These are phyloP conservation scores for Oryza meyeriana DNA, from an alignment of 176 grass and related monocot genomes.

Conservation along the genomic window DNA sequence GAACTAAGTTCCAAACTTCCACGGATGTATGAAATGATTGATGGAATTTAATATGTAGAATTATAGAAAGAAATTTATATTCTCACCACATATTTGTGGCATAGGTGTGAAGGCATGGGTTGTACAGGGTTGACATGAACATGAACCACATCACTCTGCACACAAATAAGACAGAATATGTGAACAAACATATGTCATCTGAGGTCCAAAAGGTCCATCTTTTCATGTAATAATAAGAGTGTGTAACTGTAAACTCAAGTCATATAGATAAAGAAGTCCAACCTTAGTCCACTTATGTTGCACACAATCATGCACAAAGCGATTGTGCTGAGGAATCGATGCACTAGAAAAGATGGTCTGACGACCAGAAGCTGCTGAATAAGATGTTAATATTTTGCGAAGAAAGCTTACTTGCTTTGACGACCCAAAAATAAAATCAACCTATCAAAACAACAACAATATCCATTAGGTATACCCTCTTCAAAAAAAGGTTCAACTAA, in stretches of 20 bases:
- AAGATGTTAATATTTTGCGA: constrained; percentile 77
- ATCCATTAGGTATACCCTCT: neutral
- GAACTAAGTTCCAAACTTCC: neutral
- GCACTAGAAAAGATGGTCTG: constrained; percentile 94
- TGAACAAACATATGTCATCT: neutral
- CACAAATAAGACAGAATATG: constrained; percentile 1
- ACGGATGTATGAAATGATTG: constrained; percentile 1
- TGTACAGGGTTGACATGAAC: constrained; percentile 75
- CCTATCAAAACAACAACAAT: constrained; percentile 39
- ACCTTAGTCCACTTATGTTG: constrained; percentile 99
- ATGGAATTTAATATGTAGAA: neutral
- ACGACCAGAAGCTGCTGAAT: constrained; percentile 56
- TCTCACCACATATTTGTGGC: constrained; percentile 61
- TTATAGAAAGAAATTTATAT: neutral
- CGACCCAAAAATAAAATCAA: constrained; percentile 94
- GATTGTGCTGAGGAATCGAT: constrained; percentile 93
- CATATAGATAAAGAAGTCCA: neutral
- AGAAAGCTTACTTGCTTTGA: constrained; percentile 75
- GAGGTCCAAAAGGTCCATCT: constrained; percentile 9
- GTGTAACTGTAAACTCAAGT: neutral
- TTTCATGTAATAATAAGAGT: constrained; percentile 24
- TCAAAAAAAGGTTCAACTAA: neutral
- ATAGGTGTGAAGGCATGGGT: constrained; percentile 69
- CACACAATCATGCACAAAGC: constrained; percentile 77
- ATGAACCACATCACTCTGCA: constrained; percentile 88